Evolutionary conservation across 176 grass and related monocot genomes (phyloP).

Genomic region (maize (Zea mays)): DNA sequence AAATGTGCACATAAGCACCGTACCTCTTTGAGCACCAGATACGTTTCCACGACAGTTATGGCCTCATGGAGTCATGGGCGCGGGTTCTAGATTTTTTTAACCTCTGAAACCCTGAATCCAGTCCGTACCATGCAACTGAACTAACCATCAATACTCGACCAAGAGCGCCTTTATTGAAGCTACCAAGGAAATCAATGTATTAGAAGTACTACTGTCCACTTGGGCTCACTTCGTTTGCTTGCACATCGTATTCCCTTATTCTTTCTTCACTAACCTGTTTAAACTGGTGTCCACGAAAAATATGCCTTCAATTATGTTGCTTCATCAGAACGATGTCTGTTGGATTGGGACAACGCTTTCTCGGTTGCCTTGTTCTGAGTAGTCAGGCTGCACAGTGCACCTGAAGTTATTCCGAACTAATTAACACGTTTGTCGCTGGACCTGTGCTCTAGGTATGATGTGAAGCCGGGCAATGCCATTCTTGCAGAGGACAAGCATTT

Average conservation of each 20-base stretch:
- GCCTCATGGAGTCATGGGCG: background rate
- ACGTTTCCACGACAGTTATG: too few species aligned
- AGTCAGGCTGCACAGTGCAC: background rate
- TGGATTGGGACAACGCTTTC: background rate
- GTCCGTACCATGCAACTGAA: background rate
- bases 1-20: too few species aligned
- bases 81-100: background rate
- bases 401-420: conserved; percentile 2
- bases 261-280: background rate
- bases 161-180: background rate
- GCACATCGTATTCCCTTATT: background rate
- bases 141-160: background rate
- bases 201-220: background rate
- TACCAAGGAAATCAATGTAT: background rate
- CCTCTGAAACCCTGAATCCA: background rate
- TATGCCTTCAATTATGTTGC: background rate
- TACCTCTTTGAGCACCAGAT: too few species aligned
- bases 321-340: background rate
- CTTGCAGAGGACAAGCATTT: conserved; percentile 73
- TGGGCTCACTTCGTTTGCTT: background rate
- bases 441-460: conserved; percentile 54
- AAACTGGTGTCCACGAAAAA: background rate
- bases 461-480: conserved; percentile 67
- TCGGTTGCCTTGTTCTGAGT: background rate
- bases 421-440: conserved; percentile 9